These are phyloP conservation scores for Stromatinia cepivora DNA, from an alignment of 2,329 filamentous ascomycete species.

Conservation along the genomic window DNA sequence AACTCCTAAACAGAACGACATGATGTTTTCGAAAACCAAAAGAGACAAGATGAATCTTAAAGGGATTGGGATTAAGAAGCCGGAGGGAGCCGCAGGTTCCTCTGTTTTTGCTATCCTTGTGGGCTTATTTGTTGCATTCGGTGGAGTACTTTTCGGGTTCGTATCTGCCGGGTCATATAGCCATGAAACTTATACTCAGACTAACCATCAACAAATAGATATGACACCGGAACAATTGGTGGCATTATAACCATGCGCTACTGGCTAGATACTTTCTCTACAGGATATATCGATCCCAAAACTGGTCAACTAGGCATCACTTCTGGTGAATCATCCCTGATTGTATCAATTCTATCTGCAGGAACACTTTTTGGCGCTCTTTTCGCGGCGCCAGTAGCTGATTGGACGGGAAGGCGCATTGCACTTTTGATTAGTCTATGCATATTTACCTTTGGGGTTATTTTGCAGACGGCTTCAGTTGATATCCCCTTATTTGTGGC, in stretches of 20 bases:
- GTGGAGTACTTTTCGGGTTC: conserved; percentile 59
- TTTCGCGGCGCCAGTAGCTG: conserved; percentile 44
- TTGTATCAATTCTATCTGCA: conserved; percentile 68
- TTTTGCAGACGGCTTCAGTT: conserved; percentile 64
- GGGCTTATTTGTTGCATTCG: conserved; percentile 62
- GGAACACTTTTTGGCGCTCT: conserved; percentile 73
- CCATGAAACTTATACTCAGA: background rate
- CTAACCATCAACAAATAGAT: conserved; percentile 37
- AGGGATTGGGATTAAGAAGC: conserved; percentile 45
- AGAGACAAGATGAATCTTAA: background rate
- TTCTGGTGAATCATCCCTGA: conserved; percentile 59
- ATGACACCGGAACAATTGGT: conserved; percentile 60
- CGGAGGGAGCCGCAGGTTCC: conserved; percentile 54
- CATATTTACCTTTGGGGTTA: conserved; percentile 68
- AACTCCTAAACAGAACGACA: background rate
- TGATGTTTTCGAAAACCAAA: conserved; percentile 1
- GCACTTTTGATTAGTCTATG: conserved; percentile 62
- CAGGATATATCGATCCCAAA: conserved; percentile 48
- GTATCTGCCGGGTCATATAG: conserved; percentile 24
- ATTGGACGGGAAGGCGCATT: conserved; percentile 53
- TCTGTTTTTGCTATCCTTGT: conserved; percentile 61
- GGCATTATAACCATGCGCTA: conserved; percentile 57
- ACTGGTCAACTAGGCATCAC: conserved; percentile 49
- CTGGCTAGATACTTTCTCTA: conserved; percentile 55
- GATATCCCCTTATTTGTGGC: conserved; percentile 66